Evolutionary conservation across 352 stramenopile species (phyloP).

Genomic region (Globisporangium polare): DNA sequence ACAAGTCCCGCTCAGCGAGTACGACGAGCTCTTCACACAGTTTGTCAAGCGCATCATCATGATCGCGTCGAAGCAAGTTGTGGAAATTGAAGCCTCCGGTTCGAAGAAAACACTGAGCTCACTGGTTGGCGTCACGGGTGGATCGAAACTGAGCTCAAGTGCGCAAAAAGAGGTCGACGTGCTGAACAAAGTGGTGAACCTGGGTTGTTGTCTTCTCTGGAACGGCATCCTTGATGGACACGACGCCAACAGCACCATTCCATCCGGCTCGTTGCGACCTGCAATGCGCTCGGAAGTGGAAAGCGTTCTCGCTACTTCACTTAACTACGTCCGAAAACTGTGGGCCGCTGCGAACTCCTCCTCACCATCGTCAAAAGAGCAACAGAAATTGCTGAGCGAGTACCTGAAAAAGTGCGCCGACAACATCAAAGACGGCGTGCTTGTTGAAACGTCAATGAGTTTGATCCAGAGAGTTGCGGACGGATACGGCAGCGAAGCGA

Average conservation of each 20-base stretch:
- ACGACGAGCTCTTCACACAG: slow-evolving; percentile 71
- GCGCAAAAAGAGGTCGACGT: slow-evolving; percentile 72
- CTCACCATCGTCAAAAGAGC: slow-evolving; percentile 57
- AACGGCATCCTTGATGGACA: slow-evolving; percentile 46
- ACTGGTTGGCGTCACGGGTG: slow-evolving; percentile 49
- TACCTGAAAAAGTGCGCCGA: slow-evolving; percentile 73
- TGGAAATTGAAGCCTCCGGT: slow-evolving; percentile 58
- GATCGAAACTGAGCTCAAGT: slow-evolving; percentile 38
- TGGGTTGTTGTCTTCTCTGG: slow-evolving; percentile 79
- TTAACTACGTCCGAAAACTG: slow-evolving; percentile 68
- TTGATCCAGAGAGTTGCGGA: slow-evolving; percentile 71
- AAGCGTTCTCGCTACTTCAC: slow-evolving; percentile 54
- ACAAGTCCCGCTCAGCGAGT: slow-evolving; percentile 62
- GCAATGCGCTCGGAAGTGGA: slow-evolving; percentile 51
- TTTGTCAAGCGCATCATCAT: slow-evolving; percentile 79
- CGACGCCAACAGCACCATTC: slow-evolving; percentile 22
- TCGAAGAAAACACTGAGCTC: slow-evolving; percentile 75
- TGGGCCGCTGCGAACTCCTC: slow-evolving; percentile 44
- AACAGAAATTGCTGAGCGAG: slow-evolving; percentile 63
- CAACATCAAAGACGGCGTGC: slow-evolving; percentile 50
- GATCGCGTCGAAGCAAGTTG: slow-evolving; percentile 65
- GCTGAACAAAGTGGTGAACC: slow-evolving; percentile 63
- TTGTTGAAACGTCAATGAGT: slow-evolving; percentile 74
- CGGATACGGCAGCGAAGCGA: slow-evolving; percentile 33
- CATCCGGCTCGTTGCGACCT: slow-evolving; percentile 17